These are phyloP conservation scores for Ophiostoma piceae DNA, from an alignment of 2,329 filamentous ascomycete genomes.

Conservation along the genomic window DNA sequence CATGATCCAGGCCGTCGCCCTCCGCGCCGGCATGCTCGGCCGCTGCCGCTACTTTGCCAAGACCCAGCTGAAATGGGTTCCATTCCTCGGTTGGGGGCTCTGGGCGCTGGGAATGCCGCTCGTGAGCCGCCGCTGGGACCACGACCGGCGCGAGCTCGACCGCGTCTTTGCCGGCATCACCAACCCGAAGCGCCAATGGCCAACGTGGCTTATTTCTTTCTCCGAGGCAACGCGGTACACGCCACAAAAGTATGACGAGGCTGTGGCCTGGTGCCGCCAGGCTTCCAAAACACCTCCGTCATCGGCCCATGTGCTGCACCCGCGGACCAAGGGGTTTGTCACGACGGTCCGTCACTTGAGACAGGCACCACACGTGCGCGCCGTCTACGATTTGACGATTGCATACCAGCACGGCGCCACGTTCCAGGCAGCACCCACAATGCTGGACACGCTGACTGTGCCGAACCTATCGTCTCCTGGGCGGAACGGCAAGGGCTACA, in stretches of 20 bases:
- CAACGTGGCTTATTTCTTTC: conserved; percentile 60
- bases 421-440: conserved; percentile 42
- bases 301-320: not conserved
- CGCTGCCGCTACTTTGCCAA: conserved; percentile 60
- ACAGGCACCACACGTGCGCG: conserved; percentile 46
- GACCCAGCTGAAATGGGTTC: conserved; percentile 52
- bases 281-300: conserved; percentile 51
- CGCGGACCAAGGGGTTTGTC: not conserved
- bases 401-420: conserved; percentile 44
- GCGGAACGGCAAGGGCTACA: not conserved
- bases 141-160: conserved; percentile 52
- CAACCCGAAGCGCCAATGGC: conserved; percentile 42
- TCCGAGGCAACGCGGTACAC: conserved; percentile 60
- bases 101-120: conserved; percentile 62
- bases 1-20: conserved; percentile 55
- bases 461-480: conserved; percentile 31
- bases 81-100: conserved; percentile 58
- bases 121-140: conserved; percentile 55
- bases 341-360: conserved; percentile 50
- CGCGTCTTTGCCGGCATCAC: conserved; percentile 53
- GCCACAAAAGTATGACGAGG: conserved; percentile 46
- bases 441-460: conserved; percentile 49
- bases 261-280: conserved; percentile 48
- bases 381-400: conserved; percentile 53
- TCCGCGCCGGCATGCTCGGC: conserved; percentile 53